A percentile compares a stretch with the other conserved stretches of the same genome.
phyloP scores from a whole-genome alignment of 768 basidiomycete genomes.

The Collybia sp. region DNA sequence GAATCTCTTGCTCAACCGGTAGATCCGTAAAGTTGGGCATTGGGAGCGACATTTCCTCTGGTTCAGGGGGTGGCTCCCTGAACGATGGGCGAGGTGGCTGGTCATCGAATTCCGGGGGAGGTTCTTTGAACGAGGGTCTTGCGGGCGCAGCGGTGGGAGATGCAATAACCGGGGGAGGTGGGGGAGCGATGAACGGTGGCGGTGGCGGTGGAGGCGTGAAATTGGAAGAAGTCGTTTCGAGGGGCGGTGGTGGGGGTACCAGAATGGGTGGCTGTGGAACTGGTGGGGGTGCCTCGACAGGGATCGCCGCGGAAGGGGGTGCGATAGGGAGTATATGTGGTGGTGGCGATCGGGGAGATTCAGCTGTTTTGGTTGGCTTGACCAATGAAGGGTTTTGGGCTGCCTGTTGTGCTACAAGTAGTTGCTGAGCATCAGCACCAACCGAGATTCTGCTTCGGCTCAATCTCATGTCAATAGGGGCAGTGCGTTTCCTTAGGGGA shows the following conservation, averaged over 20 bases:
- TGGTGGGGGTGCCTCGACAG: slow-evolving; percentile 9
- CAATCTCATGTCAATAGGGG: slow-evolving; percentile 83
- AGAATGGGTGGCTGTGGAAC: slow-evolving; percentile 18
- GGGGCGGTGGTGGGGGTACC: slow-evolving; percentile 9
- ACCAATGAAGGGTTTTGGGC: slow-evolving; percentile 47
- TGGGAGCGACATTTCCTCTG: slow-evolving; percentile 33
- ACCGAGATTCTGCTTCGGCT: slow-evolving; percentile 73
- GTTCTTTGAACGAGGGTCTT: slow-evolving; percentile 56
- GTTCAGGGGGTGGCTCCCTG: slow-evolving; percentile 58
- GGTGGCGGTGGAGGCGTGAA: slow-evolving; percentile 22
- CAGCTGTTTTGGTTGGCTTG: slow-evolving; percentile 23
- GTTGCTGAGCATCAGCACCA: slow-evolving; percentile 63
- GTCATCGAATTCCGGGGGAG: slow-evolving; percentile 55
- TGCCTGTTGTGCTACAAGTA: slow-evolving; percentile 66
- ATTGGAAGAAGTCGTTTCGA: neutral
- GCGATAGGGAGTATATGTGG: slow-evolving; percentile 15
- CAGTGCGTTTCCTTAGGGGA: slow-evolving; percentile 82
- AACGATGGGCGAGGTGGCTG: slow-evolving; percentile 38
- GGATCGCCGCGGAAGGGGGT: slow-evolving; percentile 7
- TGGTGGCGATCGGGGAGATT: slow-evolving; percentile 24
- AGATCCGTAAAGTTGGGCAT: slow-evolving; percentile 36
- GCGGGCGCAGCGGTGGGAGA: slow-evolving; percentile 24
- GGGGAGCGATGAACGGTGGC: slow-evolving; percentile 14
- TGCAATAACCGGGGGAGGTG: slow-evolving; percentile 24
- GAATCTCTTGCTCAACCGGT: slow-evolving; percentile 19